phyloP scores from a whole-genome alignment of 2,329 filamentous ascomycete genomes.

The Trichophyton equinum region DNA sequence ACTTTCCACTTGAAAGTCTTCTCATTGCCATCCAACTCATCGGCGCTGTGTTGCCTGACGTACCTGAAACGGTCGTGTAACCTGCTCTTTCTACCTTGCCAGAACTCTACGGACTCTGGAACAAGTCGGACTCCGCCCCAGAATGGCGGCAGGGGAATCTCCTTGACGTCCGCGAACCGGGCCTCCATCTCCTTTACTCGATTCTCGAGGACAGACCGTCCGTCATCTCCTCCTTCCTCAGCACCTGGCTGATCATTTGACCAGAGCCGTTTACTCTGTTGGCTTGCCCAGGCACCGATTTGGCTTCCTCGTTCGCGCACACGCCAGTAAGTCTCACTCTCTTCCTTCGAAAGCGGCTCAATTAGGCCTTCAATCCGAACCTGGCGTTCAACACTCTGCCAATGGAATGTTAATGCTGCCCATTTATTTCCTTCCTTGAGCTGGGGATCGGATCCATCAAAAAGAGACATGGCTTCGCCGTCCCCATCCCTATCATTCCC shows the following conservation, averaged over 20 bases:
- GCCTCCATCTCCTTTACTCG: constrained; percentile 66
- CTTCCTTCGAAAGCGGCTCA: constrained; percentile 53
- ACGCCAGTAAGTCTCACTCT: constrained; percentile 57
- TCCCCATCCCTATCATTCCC: constrained; percentile 13
- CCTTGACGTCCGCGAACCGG: constrained; percentile 59
- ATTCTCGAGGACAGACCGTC: constrained; percentile 59
- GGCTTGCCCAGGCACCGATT: constrained; percentile 86
- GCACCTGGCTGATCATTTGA: constrained; percentile 21
- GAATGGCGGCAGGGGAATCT: constrained; percentile 82
- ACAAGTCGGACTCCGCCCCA: constrained; percentile 86
- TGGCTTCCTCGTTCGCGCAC: constrained; percentile 64
- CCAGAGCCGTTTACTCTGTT: constrained; percentile 66
- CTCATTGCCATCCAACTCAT: constrained; percentile 40
- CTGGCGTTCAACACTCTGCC: constrained; percentile 75
- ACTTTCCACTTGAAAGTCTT: constrained; percentile 35
- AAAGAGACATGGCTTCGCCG: background rate
- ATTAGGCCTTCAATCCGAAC: constrained; percentile 74
- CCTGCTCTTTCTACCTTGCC: constrained; percentile 79
- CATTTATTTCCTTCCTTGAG: constrained; percentile 48
- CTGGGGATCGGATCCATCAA: background rate
- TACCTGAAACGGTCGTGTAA: constrained; percentile 92
- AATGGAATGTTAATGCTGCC: constrained; percentile 81
- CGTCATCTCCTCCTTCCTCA: constrained; percentile 44
- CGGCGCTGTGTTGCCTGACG: constrained; percentile 43
- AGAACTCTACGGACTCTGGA: constrained; percentile 85